Conservation (phyloP, 768 basidiomycete genomes). For the Rhodotorula babjevae region DNA sequence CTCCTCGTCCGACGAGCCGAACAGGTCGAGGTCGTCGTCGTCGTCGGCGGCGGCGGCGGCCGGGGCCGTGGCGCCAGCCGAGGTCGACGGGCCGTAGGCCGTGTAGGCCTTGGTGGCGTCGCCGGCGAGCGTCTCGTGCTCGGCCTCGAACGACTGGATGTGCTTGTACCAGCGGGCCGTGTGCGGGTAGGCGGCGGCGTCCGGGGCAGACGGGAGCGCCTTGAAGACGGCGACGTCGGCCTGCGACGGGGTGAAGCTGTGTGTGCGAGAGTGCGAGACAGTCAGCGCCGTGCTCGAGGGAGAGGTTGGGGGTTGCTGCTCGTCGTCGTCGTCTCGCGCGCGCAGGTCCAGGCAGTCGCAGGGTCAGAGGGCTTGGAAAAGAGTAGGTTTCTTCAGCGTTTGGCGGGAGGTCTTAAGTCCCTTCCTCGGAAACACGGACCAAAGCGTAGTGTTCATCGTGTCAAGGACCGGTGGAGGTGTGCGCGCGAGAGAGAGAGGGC, state of each 20-base stretch:
- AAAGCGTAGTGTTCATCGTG: constrained; percentile 64
- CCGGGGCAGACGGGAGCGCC: constrained; percentile 64
- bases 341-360: constrained; percentile 23
- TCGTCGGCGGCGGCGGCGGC: constrained; percentile 52
- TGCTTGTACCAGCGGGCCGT: constrained; percentile 89
- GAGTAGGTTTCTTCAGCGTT: constrained; percentile 60
- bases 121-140: constrained; percentile 73
- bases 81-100: constrained; percentile 59
- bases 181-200: constrained; percentile 63
- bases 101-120: constrained; percentile 75
- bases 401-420: constrained; percentile 75
- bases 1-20: constrained; percentile 76
- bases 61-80: constrained; percentile 50
- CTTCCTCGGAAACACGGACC: constrained; percentile 91
- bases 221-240: constrained; percentile 91
- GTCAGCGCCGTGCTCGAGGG: background rate
- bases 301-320: background rate
- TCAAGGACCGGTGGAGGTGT: constrained; percentile 48
- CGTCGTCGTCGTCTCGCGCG: background rate
- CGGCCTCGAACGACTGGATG: constrained; percentile 76
- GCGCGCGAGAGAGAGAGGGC: background rate
- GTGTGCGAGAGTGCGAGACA: constrained; percentile 26
- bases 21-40: constrained; percentile 77
- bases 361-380: constrained; percentile 67
- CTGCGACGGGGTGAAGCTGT: constrained; percentile 84